phyloP scores from a whole-genome alignment of 208 protist genomes.

The Porcisia deanei region DNA sequence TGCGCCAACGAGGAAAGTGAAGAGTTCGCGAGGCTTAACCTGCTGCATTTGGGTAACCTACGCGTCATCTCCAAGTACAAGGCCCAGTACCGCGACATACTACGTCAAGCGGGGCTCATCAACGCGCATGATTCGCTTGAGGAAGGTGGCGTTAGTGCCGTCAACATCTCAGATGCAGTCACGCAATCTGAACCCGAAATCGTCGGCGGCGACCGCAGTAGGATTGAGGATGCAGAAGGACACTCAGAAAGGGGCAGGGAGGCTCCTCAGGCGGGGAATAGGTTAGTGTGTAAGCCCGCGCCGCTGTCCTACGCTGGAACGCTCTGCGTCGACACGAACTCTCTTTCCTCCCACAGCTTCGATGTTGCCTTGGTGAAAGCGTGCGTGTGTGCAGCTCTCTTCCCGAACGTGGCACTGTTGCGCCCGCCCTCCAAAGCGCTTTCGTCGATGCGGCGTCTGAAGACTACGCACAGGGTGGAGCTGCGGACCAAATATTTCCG shows the following conservation, averaged over 20 bases:
- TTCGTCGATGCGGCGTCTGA: background rate
- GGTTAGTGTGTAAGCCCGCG: background rate
- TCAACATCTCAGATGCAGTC: background rate
- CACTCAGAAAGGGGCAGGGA: background rate
- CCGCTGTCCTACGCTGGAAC: slow-evolving; percentile 20
- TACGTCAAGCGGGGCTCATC: slow-evolving; percentile 62
- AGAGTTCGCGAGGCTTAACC: slow-evolving; percentile 58
- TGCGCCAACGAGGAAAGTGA: slow-evolving; percentile 42
- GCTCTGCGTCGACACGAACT: slow-evolving; percentile 60
- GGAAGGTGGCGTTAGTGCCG: background rate
- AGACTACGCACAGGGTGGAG: slow-evolving; percentile 33
- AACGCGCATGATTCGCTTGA: background rate
- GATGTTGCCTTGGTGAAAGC: slow-evolving; percentile 88
- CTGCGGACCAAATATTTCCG: slow-evolving; percentile 57
- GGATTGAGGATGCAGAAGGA: background rate
- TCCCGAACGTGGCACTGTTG: slow-evolving; percentile 87
- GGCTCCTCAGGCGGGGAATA: background rate
- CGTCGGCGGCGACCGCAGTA: background rate
- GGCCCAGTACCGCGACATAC: slow-evolving; percentile 80
- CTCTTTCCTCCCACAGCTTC: slow-evolving; percentile 57
- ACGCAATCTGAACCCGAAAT: background rate
- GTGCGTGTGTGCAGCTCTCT: slow-evolving; percentile 74
- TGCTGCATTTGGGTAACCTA: slow-evolving; percentile 54
- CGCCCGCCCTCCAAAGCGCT: slow-evolving; percentile 37
- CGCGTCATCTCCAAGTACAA: slow-evolving; percentile 87